phyloP scores from a whole-genome alignment of 164 flowering plant genomes.

The Sedum album region DNA sequence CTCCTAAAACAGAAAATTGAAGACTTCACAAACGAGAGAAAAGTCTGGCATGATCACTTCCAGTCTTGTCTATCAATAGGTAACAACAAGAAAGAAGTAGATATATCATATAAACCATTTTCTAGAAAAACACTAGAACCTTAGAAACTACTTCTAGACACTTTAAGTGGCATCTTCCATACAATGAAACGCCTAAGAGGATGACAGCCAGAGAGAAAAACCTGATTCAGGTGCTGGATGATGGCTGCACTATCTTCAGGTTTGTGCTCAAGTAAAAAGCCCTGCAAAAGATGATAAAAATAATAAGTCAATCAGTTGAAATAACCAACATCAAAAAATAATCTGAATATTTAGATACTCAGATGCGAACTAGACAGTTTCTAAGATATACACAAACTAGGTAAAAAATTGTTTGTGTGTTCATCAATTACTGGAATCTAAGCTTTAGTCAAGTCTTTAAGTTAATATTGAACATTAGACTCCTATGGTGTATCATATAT shows the following conservation, averaged over 20 bases:
- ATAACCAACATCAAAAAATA: not conserved
- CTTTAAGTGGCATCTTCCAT: not conserved
- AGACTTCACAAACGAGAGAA: not conserved
- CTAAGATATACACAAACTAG: not conserved
- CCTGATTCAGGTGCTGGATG: conserved; percentile 60
- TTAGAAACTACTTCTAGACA: not conserved
- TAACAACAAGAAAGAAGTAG: not conserved
- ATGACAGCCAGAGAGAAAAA: conserved; percentile 9
- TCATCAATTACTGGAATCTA: not conserved
- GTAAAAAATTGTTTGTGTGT: not conserved
- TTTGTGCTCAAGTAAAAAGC: conserved; percentile 63
- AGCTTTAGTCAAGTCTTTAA: not conserved
- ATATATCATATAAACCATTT: not conserved
- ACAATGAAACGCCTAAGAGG: not conserved
- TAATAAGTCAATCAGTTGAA: not conserved
- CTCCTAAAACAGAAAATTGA: conserved; percentile 28
- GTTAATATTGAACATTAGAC: not conserved
- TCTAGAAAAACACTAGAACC: not conserved
- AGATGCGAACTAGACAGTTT: not conserved
- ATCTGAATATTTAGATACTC: not conserved
- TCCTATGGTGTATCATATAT: not conserved
- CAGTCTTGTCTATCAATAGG: not conserved
- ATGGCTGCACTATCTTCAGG: conserved; percentile 67
- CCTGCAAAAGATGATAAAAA: conserved; percentile 32
- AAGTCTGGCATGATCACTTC: not conserved